Conservation (phyloP, 2,329 filamentous ascomycete genomes). For the Xylaria multiplex region DNA sequence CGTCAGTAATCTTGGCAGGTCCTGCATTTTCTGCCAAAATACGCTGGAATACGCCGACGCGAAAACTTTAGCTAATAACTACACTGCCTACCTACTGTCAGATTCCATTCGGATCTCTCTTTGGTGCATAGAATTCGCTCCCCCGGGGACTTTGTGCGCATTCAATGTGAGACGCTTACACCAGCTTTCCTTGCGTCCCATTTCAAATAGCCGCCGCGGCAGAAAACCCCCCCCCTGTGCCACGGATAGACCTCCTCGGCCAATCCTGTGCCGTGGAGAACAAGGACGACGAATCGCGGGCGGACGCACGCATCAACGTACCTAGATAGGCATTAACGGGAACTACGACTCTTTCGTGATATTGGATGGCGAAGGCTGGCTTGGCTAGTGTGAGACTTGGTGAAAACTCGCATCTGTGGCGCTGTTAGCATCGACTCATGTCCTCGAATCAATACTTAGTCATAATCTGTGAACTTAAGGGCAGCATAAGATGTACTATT, state of each 20-base stretch:
- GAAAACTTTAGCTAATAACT: background rate
- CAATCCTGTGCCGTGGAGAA: slow-evolving; percentile 19
- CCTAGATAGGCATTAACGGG: background rate
- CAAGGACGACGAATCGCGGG: background rate
- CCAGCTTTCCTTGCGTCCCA: slow-evolving; percentile 5
- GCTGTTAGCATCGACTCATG: background rate
- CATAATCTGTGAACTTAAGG: background rate
- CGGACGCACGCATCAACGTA: background rate
- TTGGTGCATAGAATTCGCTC: slow-evolving; percentile 20
- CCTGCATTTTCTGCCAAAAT: background rate
- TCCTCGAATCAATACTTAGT: too few species aligned
- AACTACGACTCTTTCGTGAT: background rate
- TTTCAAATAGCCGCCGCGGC: slow-evolving; percentile 33
- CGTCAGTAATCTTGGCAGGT: slow-evolving; percentile 25
- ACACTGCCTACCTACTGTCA: background rate
- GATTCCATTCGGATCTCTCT: slow-evolving; percentile 5
- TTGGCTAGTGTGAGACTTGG: background rate
- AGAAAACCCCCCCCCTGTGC: slow-evolving; percentile 27
- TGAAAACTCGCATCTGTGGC: background rate
- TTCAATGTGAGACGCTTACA: slow-evolving; percentile 31
- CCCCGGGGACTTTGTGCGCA: background rate
- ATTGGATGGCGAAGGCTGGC: background rate
- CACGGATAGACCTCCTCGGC: slow-evolving; percentile 25
- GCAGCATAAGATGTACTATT: background rate
- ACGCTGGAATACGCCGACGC: background rate